Percentiles rank a stretch among this genome's conserved stretches.
phyloP scores from a whole-genome alignment of 345 rosid species.

The Limnanthes douglasii region DNA sequence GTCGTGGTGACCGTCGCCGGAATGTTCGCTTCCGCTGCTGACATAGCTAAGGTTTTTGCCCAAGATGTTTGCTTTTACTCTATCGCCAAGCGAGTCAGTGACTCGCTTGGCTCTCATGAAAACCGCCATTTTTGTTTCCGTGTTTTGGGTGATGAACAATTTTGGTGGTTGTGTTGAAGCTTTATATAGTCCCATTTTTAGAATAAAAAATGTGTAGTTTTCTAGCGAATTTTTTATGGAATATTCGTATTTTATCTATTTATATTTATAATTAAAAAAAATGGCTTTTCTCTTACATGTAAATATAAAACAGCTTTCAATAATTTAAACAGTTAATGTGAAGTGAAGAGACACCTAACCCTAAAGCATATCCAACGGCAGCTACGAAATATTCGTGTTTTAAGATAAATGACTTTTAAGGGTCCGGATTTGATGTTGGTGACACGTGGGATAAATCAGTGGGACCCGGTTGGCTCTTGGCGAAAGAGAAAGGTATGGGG shows the following conservation, averaged over 20 bases:
- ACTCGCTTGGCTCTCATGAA: conserved; percentile 28
- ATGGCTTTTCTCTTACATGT: not conserved
- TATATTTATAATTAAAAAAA: too few species aligned
- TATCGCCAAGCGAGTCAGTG: conserved; percentile 36
- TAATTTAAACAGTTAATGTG: not conserved
- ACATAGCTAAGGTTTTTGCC: conserved; percentile 14
- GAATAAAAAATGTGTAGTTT: too few species aligned
- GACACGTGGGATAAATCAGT: too few species aligned
- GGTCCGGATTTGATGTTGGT: not conserved
- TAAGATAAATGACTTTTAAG: conserved; percentile 6
- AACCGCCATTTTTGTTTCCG: conserved; percentile 6
- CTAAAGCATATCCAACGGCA: conserved; percentile 13
- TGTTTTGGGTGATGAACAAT: not conserved
- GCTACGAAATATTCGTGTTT: conserved; percentile 7
- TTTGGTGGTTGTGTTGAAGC: conserved; percentile 5
- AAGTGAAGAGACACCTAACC: conserved; percentile 2
- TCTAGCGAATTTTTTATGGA: conserved; percentile 10
- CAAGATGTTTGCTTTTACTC: conserved; percentile 51
- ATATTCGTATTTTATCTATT: conserved; percentile 9
- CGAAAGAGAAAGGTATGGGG: too few species aligned
- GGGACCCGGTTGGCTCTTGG: too few species aligned
- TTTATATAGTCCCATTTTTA: conserved; percentile 6
- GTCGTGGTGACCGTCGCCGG: conserved; percentile 16
- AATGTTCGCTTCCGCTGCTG: conserved; percentile 41
- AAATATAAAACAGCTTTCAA: not conserved